Evolutionary conservation across 768 basidiomycete species (phyloP).

Genomic region (Rhodotorula kratochvilovae): DNA sequence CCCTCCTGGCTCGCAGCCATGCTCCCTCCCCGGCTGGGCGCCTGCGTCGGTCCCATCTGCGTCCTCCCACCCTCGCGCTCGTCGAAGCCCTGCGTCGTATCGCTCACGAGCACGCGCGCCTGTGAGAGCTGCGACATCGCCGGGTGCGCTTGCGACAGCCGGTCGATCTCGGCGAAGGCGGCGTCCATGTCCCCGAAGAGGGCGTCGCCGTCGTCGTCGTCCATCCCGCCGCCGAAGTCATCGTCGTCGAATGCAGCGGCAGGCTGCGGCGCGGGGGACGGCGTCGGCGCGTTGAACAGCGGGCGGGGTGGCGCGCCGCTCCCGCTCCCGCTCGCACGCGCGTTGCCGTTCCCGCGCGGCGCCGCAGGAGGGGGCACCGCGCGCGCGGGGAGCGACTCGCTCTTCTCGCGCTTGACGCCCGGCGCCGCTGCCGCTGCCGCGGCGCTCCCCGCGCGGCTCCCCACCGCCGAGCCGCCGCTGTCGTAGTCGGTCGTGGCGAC

Average conservation of each 20-base stretch:
- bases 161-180: constrained; percentile 23
- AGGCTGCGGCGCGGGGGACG: constrained; percentile 5
- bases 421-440: too few relatives aligned
- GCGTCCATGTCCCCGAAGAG: constrained; percentile 15
- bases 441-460: background rate
- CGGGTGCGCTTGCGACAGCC: constrained; percentile 6
- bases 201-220: background rate
- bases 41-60: constrained; percentile 24
- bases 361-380: background rate
- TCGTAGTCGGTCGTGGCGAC: constrained; percentile 36
- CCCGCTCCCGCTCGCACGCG: background rate
- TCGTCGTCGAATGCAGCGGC: background rate
- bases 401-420: constrained; percentile 23
- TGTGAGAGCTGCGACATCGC: background rate
- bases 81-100: background rate
- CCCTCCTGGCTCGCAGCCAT: too few relatives aligned
- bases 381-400: background rate
- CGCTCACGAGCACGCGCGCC: constrained; percentile 3
- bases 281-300: constrained; percentile 30
- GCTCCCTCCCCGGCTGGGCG: background rate
- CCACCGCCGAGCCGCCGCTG: background rate
- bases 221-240: constrained; percentile 12
- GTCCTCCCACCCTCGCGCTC: background rate
- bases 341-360: too few relatives aligned
- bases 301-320: background rate